These are phyloP conservation scores for Mycena alexandri DNA, from an alignment of 768 basidiomycete species.

Conservation along the genomic window DNA sequence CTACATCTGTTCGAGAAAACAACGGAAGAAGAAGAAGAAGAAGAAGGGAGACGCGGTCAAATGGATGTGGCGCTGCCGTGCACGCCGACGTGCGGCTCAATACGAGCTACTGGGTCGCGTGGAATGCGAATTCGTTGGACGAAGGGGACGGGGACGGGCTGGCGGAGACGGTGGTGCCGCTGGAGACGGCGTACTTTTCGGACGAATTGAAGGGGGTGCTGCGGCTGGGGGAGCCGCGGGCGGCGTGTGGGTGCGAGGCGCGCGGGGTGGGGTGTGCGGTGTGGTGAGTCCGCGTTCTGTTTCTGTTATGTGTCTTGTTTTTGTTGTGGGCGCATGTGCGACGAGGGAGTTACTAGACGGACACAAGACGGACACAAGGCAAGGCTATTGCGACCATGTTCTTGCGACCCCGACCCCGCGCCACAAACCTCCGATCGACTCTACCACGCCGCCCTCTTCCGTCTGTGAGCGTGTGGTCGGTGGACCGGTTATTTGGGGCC, in stretches of 20 bases:
- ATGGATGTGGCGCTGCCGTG: slow-evolving; percentile 14
- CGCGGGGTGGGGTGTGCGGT: slow-evolving; percentile 21
- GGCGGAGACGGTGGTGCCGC: slow-evolving; percentile 19
- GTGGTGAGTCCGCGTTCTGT: slow-evolving; percentile 11
- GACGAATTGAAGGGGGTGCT: not conserved
- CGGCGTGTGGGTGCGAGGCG: slow-evolving; percentile 7
- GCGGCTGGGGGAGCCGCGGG: not conserved
- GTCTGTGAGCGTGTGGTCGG: no score
- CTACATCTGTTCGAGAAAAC: not conserved
- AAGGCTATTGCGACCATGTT: no score
- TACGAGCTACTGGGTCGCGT: no score
- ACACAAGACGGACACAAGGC: no score
- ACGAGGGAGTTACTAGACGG: no score
- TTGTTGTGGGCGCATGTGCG: no score
- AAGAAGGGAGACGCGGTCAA: slow-evolving; percentile 13
- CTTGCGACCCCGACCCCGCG: no score
- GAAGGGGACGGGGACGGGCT: not conserved
- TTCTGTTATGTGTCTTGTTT: not conserved
- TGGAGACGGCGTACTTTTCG: slow-evolving; percentile 16
- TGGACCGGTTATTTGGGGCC: no score
- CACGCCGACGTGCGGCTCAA: not conserved
- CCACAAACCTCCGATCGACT: no score
- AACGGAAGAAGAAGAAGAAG: no score
- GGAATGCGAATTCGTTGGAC: no score
- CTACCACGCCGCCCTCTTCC: no score